These are phyloP conservation scores for Dipteronia dyeriana DNA, from an alignment of 345 rosid genomes.

Conservation along the genomic window DNA sequence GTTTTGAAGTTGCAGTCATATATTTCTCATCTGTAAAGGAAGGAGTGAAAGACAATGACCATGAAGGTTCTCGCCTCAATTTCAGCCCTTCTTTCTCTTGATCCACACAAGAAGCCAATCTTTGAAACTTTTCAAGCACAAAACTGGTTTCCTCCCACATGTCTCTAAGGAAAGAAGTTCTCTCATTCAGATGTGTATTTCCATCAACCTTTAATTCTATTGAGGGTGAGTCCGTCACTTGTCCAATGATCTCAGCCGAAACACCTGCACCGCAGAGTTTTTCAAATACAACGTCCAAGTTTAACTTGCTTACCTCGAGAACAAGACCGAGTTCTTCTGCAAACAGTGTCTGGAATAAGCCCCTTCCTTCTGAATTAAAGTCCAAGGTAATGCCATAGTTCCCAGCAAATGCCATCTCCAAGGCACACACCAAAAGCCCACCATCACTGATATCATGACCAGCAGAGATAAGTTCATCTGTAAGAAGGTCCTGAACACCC, in stretches of 20 bases:
- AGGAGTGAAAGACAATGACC: conserved; percentile 78
- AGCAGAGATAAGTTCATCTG: conserved; percentile 63
- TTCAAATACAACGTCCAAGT: conserved; percentile 55
- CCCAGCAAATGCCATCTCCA: conserved; percentile 98
- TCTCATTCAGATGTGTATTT: conserved; percentile 52
- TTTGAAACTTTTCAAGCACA: conserved; percentile 74
- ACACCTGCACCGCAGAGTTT: conserved; percentile 50
- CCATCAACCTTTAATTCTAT: conserved; percentile 68
- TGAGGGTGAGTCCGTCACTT: conserved; percentile 53
- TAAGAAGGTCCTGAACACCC: conserved; percentile 67
- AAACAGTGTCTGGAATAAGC: conserved; percentile 76
- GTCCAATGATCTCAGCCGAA: conserved; percentile 69
- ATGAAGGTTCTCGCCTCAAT: conserved; percentile 64
- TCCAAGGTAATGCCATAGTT: conserved; percentile 63
- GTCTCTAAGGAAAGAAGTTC: conserved; percentile 70
- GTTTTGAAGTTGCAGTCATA: conserved; percentile 56
- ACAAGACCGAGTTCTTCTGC: conserved; percentile 90
- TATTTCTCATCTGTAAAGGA: conserved; percentile 62
- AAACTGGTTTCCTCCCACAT: conserved; percentile 97
- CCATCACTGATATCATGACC: conserved; percentile 98
- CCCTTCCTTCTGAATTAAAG: conserved; percentile 57
- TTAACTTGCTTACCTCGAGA: conserved; percentile 67
- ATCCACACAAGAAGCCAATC: conserved; percentile 80
- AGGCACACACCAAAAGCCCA: conserved; percentile 66
- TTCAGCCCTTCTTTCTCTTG: conserved; percentile 87